A percentile compares a stretch with the other conserved stretches of the same genome.
Evolutionary conservation across 2,329 filamentous ascomycete genomes (phyloP).

Genomic region (Pseudogymnoascus sp.): DNA sequence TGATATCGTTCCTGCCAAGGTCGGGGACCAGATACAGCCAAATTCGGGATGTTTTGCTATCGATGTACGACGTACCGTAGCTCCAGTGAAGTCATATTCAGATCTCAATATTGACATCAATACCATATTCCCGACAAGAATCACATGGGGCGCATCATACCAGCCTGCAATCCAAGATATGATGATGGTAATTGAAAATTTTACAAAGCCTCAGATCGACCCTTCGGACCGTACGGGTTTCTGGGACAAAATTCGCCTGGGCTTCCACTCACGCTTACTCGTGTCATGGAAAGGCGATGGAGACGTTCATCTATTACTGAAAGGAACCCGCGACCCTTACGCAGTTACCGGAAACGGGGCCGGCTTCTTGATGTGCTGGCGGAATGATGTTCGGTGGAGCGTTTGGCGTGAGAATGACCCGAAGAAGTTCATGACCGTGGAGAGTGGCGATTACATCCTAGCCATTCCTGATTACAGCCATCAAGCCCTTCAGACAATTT

Average conservation of each 20-base stretch:
- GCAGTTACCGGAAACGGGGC: slow-evolving; percentile 85
- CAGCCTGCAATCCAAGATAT: slow-evolving; percentile 98
- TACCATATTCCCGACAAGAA: slow-evolving; percentile 79
- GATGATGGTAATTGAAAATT: slow-evolving; percentile 98
- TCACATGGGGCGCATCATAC: slow-evolving; percentile 96
- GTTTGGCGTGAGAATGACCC: slow-evolving; percentile 81
- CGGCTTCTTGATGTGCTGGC: slow-evolving; percentile 97
- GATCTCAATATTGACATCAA: slow-evolving; percentile 90
- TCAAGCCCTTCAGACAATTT: slow-evolving; percentile 55
- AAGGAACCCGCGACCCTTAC: slow-evolving; percentile 88
- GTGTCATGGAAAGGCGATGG: slow-evolving; percentile 93
- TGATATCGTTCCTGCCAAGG: slow-evolving; percentile 67
- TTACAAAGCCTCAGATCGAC: slow-evolving; percentile 91
- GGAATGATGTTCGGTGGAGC: slow-evolving; percentile 82
- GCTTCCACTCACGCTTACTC: slow-evolving; percentile 83
- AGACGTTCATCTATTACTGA: slow-evolving; percentile 86
- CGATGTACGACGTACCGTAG: slow-evolving; percentile 81
- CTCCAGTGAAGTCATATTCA: slow-evolving; percentile 92
- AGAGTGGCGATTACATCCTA: slow-evolving; percentile 89
- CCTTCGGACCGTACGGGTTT: slow-evolving; percentile 91
- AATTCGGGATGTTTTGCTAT: slow-evolving; percentile 65
- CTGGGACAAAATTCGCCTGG: slow-evolving; percentile 96
- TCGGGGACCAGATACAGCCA: slow-evolving; percentile 43
- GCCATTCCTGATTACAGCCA: slow-evolving; percentile 91
- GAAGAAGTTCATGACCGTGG: slow-evolving; percentile 87